Conservation (phyloP, 1,139 yeast genomes). For the Yamadazyma atlantica region DNA sequence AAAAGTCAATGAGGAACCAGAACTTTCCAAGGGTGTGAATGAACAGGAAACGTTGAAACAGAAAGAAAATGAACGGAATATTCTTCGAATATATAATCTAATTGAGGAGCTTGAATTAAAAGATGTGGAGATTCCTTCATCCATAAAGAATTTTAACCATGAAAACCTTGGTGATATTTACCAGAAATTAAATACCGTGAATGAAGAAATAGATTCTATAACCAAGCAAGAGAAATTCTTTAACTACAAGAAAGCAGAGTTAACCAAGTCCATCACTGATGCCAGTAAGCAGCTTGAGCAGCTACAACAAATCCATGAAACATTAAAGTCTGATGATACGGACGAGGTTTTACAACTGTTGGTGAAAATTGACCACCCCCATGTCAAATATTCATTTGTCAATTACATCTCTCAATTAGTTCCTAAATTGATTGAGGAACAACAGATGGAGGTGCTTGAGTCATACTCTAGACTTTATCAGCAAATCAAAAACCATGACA, state of each 20-base stretch:
- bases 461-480: slow-evolving; percentile 6
- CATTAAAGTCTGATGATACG: slow-evolving; percentile 2
- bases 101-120: slow-evolving; percentile 28
- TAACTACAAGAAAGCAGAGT: slow-evolving; percentile 17
- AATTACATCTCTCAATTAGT: slow-evolving; percentile 8
- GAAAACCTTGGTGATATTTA: slow-evolving; percentile 12
- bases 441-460: slow-evolving; percentile 6
- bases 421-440: slow-evolving; percentile 1
- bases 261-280: slow-evolving; percentile 4
- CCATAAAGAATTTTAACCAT: slow-evolving; percentile 20
- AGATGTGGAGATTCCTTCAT: slow-evolving; percentile 28
- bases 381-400: slow-evolving; percentile 11
- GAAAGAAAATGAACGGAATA: slow-evolving; percentile 10
- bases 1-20: slow-evolving; percentile 11
- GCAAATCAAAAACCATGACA: slow-evolving; percentile 6
- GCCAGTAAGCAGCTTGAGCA: slow-evolving; percentile 5
- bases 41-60: slow-evolving; percentile 17
- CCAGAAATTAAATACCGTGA: slow-evolving; percentile 15
- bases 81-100: slow-evolving; percentile 21
- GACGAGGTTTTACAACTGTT: slow-evolving; percentile 5
- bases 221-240: slow-evolving; percentile 20
- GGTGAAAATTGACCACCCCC: slow-evolving; percentile 6
- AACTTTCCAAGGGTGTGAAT: no score
- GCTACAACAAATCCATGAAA: slow-evolving; percentile 4
- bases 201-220: slow-evolving; percentile 18